Evolutionary conservation across 441 rosid species (phyloP), one percentile per base, ranked within the genome.

Genomic region (Gossypium schwendimanii): DNA sequence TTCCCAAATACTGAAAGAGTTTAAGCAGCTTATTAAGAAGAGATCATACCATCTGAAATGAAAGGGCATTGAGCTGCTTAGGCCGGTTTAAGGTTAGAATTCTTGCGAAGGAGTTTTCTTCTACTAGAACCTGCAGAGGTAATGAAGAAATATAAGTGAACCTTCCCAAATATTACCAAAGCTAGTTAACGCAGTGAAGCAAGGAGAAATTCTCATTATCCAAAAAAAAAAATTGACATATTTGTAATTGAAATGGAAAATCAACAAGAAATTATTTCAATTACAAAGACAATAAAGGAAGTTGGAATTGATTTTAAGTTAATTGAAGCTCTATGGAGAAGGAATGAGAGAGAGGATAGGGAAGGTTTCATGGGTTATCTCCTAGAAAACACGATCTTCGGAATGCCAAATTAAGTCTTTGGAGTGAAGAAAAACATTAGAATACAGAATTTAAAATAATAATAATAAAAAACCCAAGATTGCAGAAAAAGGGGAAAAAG

Each of bases 1-100:
- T 10, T 70, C 36, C 52, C 21, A 59, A 60, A 45, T 15, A 10
- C 12, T n/a, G 55, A 45, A 26, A 60, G 28, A 41, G 63, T 11
- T 58, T 41, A 57, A 58, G 54, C 39, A 44, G 20, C 3, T 54
- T 36, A 57, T 39, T 23, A 23, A 10, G 6, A 21, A 47, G 7
- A 17, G 17, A 52, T 17, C 63, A 33, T 63, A 64, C 76, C 76
- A 73, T 73, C 54, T 18, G 52, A 64, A 41, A 11, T 64, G 76
- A 54, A 6, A 54, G 76, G 20, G 65, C 76, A 44, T 73, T 73
- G 26, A 73, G 76, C 14, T 73, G 71, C 64, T 73, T 73, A 11
- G 71, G 63, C 76, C 76, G 45, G 64, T 73, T 73, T 10, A 73
- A n/a, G 61, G 65, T 73, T 4, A 73, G 59, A 23, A 54, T 73